Evolutionary conservation across 2,329 filamentous ascomycete species (phyloP), one percentile per base, ranked within the genome.

Genomic region (Colletotrichum chrysophilum): DNA sequence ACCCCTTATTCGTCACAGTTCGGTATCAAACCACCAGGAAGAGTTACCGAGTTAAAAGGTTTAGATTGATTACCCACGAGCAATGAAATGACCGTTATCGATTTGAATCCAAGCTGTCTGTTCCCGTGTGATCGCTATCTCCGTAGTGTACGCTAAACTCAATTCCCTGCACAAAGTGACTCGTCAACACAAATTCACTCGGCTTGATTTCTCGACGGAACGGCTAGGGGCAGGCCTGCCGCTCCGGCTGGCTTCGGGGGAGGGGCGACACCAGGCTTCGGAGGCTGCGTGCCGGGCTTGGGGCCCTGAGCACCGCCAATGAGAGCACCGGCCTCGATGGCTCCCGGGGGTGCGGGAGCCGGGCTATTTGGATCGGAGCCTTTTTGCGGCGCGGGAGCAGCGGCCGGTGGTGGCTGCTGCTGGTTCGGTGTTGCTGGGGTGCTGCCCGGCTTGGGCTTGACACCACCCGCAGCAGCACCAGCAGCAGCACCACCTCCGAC

Each of bases 131-230:
- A 60, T 55, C 32, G 55, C 56, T 24, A 21, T 68, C 26, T 75
- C 56, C 30, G 62, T 21, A 34, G 14, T 12, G 26, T 26, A 21
- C 26, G 70, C 62, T 32, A 48, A 52, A 16, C 64, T 75, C 38
- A 75, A 2, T 66, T 60, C 30, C 28, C 70, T 75, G 70, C 70
- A 9, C 64, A 68, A 68, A 68, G n/a, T 43, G 36, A 68, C 64
- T 68, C 56, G 73, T 75, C 73, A 75, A 68, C 56, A 72, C 52
- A 71, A 60, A 10, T 52, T 75, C 56, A 73, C 24, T 52, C 56
- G 43, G 24, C 14, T 13, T 36, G 38, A 1, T 48, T 68, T 32
- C 28, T 73, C 21, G 62, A 70, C n/a, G 64, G 73, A 18, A 68
- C 56, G 12, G 73, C 69, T 10, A 75, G 62, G 43, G 73, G 73